These are phyloP conservation scores for Stagonosporopsis cucurbitacearum DNA, from an alignment of 2,329 filamentous ascomycete genomes.

Conservation along the genomic window DNA sequence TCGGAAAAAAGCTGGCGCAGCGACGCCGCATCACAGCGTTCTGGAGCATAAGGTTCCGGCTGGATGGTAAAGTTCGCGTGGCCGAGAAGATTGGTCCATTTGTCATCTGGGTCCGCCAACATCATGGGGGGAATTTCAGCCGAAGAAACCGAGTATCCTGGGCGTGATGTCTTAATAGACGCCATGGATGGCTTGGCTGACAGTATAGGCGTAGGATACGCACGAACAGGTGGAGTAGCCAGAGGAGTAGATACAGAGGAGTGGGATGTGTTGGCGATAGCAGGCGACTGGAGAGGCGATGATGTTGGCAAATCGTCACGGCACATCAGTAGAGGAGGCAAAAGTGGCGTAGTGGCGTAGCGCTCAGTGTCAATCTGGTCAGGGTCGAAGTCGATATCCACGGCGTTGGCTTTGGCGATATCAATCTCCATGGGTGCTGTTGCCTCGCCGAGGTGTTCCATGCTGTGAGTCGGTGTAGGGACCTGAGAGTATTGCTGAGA, in stretches of 20 bases:
- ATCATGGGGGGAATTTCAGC: constrained; percentile 69
- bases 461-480: constrained; percentile 34
- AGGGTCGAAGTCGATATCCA: constrained; percentile 57
- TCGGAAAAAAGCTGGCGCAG: constrained; percentile 73
- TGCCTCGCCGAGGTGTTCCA: constrained; percentile 45
- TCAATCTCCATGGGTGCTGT: constrained; percentile 45
- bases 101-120: constrained; percentile 73
- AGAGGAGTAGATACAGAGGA: constrained; percentile 56
- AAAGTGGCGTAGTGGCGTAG: constrained; percentile 79
- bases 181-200: constrained; percentile 78
- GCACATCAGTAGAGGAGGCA: constrained; percentile 78
- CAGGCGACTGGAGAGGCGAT: constrained; percentile 87
- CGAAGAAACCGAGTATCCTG: constrained; percentile 56
- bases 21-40: constrained; percentile 64
- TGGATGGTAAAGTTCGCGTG: constrained; percentile 93
- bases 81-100: constrained; percentile 84
- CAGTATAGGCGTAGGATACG: constrained; percentile 70
- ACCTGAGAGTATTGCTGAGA: constrained; percentile 37
- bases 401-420: constrained; percentile 52
- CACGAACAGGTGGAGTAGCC: constrained; percentile 57
- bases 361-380: constrained; percentile 60
- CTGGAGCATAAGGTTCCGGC: constrained; percentile 79
- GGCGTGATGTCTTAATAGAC: constrained; percentile 66
- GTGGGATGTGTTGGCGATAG: constrained; percentile 65
- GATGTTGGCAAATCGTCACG: constrained; percentile 65